Base-by-base conservation (phyloP, 768 basidiomycete genomes). In the Cubamyces lactineus region DNA sequence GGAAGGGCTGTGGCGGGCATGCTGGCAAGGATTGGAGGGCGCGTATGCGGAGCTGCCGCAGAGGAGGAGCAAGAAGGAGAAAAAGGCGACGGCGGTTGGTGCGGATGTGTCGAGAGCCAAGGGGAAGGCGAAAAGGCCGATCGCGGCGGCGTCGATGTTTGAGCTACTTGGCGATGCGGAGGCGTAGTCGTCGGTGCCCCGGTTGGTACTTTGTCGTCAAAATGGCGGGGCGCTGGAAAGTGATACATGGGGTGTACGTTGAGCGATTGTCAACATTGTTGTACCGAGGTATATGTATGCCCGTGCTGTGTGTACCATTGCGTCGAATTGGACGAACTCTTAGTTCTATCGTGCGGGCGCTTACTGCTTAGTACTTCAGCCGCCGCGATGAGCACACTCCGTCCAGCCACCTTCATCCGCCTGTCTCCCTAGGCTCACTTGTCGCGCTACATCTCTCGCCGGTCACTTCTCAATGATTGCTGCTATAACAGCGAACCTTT, bases 1-100 rank as follows among this genome's bases (percentile, higher is more conserved):
- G 12, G 64, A 73, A 17, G 73, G 63, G 13, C 42, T 86, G 46
- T 84, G 83, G 82, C 71, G 73, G 21, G 84, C 84, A 3, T 80
- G 78, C 23, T 66, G 74, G 30, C 76, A 75, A 21, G 83, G 79
- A 0, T 67, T 91, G 21, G 78, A 74, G 21, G 76, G 80, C 59
- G 76, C 77, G 5, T 87, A 86, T 62, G 75, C 74, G 7, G 85
- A 53, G 54, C 40, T 51, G 23, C 58, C 58, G 53, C 48, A 34
- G 54, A 54, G 85, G 59, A 72, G 70, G 30, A 72, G 68, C 58
- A 84, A 80, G 70, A 85, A 80, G 68, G 47, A 70, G 26, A 85
- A 70, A 66, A 80, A 76, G 65, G 57, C 66, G 60, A 66, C 58
- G 38, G 68, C 38, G 17, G 61, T 53, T 12, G 39, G 42, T 13